phyloP scores from a whole-genome alignment of 352 stramenopile species.

The Halophytophthora polymorphica region DNA sequence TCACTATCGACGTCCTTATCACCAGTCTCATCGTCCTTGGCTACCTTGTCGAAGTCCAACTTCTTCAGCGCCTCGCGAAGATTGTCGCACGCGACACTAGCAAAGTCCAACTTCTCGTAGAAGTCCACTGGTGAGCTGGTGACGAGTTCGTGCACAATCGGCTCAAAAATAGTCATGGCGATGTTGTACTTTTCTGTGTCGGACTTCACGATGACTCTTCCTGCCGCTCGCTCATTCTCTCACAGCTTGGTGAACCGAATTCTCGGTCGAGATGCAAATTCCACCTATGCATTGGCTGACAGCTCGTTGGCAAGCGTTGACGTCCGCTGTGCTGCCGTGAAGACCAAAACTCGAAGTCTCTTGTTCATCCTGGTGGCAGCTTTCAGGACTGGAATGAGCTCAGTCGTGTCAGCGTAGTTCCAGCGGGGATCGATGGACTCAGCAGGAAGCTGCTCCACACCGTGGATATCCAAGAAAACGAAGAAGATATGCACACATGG shows the following conservation, averaged over 20 bases:
- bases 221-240: neutral
- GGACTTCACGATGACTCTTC: neutral
- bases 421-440: neutral
- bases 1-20: too few relatives aligned
- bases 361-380: neutral
- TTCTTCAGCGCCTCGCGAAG: too few relatives aligned
- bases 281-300: neutral
- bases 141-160: neutral
- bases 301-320: too few relatives aligned
- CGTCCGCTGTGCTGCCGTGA: too few relatives aligned
- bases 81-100: too few relatives aligned
- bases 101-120: too few relatives aligned
- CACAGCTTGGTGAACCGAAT: slow-evolving; percentile 1
- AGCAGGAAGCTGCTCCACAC: neutral
- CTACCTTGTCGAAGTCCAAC: too few relatives aligned
- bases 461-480: neutral
- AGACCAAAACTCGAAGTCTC: neutral
- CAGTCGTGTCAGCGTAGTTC: neutral
- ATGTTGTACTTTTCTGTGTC: slow-evolving; percentile 7
- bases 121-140: neutral
- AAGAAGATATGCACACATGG: neutral
- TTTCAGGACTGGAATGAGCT: neutral
- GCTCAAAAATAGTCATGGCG: neutral
- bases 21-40: too few relatives aligned
- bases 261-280: neutral